Percentiles rank a stretch among this genome's conserved stretches.
These are phyloP conservation scores for Sinapis alba DNA, from an alignment of 441 rosid genomes.

Conservation along the genomic window DNA sequence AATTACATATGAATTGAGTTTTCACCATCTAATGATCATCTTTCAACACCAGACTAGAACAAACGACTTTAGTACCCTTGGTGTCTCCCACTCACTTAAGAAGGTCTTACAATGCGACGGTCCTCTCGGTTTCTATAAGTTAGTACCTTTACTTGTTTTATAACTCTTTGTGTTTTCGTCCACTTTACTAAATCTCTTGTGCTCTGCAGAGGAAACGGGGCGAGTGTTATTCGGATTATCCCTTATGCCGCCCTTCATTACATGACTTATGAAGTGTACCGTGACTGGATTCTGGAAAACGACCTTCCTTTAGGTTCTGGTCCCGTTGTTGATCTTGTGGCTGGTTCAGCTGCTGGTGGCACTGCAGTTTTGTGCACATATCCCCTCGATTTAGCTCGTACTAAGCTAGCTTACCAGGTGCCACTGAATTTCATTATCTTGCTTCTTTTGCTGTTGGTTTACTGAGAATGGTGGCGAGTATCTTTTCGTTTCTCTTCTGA, in stretches of 20 bases:
- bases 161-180: constrained; percentile 11
- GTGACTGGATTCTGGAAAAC: constrained; percentile 79
- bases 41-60: constrained; percentile 71
- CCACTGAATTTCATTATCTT: constrained; percentile 7
- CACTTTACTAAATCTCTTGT: constrained; percentile 10
- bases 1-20: not conserved
- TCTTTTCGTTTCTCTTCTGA: not conserved
- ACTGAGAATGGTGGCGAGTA: not conserved
- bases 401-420: constrained; percentile 98
- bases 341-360: constrained; percentile 97
- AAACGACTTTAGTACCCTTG: constrained; percentile 74
- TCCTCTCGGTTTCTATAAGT: constrained; percentile 85
- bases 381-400: constrained; percentile 94
- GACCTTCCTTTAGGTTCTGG: constrained; percentile 77
- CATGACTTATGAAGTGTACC: constrained; percentile 95
- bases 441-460: constrained; percentile 4
- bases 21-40: constrained; percentile 7
- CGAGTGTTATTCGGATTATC: constrained; percentile 87
- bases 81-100: constrained; percentile 69
- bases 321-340: constrained; percentile 86
- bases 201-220: constrained; percentile 89
- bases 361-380: constrained; percentile 96
- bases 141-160: constrained; percentile 31
- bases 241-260: constrained; percentile 98
- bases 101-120: constrained; percentile 86